These are phyloP conservation scores for Populus euphratica DNA, from an alignment of 345 rosid species.

Conservation along the genomic window DNA sequence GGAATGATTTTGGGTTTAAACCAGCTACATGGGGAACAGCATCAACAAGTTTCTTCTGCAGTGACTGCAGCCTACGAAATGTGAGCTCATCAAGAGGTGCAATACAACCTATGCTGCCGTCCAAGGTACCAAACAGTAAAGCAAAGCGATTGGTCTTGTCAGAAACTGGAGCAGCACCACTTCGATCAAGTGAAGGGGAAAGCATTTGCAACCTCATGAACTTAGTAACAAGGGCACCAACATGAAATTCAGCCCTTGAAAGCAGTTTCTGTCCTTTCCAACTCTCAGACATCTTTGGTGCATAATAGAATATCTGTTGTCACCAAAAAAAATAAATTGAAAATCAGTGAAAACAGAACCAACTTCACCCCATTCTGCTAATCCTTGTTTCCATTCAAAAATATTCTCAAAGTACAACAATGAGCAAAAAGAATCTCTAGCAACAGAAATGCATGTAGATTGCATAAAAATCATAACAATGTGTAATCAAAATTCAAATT, in stretches of 20 bases:
- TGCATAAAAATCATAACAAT: too few species aligned
- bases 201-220: slow-evolving; percentile 93
- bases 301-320: slow-evolving; percentile 81
- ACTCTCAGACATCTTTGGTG: slow-evolving; percentile 94
- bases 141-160: slow-evolving; percentile 94
- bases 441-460: too few species aligned
- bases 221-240: slow-evolving; percentile 82
- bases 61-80: slow-evolving; percentile 86
- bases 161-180: slow-evolving; percentile 47
- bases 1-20: slow-evolving; percentile 86
- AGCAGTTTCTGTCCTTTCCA: slow-evolving; percentile 99
- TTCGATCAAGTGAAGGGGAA: slow-evolving; percentile 47
- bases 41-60: slow-evolving; percentile 86
- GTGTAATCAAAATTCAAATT: too few species aligned
- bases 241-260: slow-evolving; percentile 90
- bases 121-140: slow-evolving; percentile 79
- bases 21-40: slow-evolving; percentile 93
- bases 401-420: too few species aligned
- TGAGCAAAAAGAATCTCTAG: too few species aligned
- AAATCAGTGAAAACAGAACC: background rate
- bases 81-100: slow-evolving; percentile 94
- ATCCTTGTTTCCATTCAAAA: too few species aligned
- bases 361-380: background rate
- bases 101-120: slow-evolving; percentile 88
- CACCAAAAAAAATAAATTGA: background rate